phyloP scores from a whole-genome alignment of 352 stramenopile genomes.

The Globisporangium irregulare region DNA sequence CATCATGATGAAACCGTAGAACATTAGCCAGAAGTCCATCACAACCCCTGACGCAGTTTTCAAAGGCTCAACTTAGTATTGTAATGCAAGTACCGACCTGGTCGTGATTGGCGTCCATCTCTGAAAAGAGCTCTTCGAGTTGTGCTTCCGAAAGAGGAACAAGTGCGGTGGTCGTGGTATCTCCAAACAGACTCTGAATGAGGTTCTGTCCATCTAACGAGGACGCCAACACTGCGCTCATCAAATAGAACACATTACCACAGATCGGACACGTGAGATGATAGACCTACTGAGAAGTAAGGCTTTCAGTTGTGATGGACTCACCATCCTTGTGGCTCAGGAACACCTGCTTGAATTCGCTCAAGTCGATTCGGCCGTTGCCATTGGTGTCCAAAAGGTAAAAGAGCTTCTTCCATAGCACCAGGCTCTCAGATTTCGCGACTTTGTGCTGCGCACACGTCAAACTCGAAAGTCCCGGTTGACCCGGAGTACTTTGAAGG shows the following conservation, averaged over 20 bases:
- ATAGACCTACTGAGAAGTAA: not conserved
- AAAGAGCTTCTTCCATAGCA: conserved; percentile 72
- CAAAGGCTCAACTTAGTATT: too few species aligned
- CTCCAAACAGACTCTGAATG: conserved; percentile 30
- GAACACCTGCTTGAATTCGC: conserved; percentile 57
- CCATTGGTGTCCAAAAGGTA: conserved; percentile 53
- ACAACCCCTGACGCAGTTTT: too few species aligned
- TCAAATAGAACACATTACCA: not conserved
- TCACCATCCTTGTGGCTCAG: conserved; percentile 36
- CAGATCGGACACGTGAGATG: not conserved
- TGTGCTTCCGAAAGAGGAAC: not conserved
- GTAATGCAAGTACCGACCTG: conserved; percentile 25
- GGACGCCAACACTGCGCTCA: conserved; percentile 28
- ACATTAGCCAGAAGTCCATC: too few species aligned
- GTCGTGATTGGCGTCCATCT: conserved; percentile 50
- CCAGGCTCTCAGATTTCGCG: conserved; percentile 23
- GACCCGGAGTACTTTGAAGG: not conserved
- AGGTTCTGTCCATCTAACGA: conserved; percentile 42
- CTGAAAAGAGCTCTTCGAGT: conserved; percentile 39
- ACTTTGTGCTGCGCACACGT: not conserved
- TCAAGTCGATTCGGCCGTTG: conserved; percentile 50
- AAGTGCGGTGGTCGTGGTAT: not conserved
- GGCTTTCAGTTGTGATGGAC: not conserved
- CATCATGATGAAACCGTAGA: not conserved
- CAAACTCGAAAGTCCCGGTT: not conserved